These are phyloP conservation scores for Kodamaea sp. DNA, from an alignment of 1,139 yeast genomes.

Conservation along the genomic window DNA sequence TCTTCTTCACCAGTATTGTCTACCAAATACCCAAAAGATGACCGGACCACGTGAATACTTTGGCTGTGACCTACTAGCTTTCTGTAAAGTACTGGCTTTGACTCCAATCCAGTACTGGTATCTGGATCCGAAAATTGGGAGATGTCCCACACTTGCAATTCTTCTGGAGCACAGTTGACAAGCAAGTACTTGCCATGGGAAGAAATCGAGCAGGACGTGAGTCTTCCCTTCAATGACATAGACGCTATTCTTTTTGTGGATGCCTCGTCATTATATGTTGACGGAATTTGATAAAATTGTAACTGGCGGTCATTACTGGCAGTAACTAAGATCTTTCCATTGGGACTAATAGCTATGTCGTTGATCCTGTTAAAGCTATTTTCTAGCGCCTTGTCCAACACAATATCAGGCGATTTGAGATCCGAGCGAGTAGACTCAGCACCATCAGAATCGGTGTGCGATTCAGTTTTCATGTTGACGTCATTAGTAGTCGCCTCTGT, in stretches of 20 bases:
- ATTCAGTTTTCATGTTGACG: conserved; percentile 17
- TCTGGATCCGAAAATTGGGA: conserved; percentile 13
- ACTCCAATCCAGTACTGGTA: conserved; percentile 5
- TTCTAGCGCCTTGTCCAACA: conserved; percentile 17
- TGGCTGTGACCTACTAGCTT: conserved; percentile 75
- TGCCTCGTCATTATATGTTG: conserved; percentile 33
- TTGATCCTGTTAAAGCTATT: conserved; percentile 54
- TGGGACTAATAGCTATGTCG: conserved; percentile 63
- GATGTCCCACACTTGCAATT: conserved; percentile 76
- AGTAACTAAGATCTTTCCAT: conserved; percentile 62
- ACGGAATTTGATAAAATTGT: conserved; percentile 50
- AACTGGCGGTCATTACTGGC: conserved; percentile 63
- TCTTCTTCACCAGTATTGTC: conserved; percentile 54
- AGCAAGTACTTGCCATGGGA: conserved; percentile 51
- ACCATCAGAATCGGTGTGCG: conserved; percentile 5
- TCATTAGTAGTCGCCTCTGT: conserved; percentile 14
- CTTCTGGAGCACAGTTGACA: conserved; percentile 73
- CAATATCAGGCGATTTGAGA: conserved; percentile 3
- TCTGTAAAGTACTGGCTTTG: conserved; percentile 47
- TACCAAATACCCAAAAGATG: conserved; percentile 66
- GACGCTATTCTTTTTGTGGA: conserved; percentile 37
- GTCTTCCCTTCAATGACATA: conserved; percentile 36
- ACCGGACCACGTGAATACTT: conserved; percentile 67
- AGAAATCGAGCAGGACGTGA: conserved; percentile 45
- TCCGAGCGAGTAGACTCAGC: conserved; percentile 4